Evolutionary conservation across 73 alveolate species (phyloP).

Genomic region (Blepharisma japonicum): DNA sequence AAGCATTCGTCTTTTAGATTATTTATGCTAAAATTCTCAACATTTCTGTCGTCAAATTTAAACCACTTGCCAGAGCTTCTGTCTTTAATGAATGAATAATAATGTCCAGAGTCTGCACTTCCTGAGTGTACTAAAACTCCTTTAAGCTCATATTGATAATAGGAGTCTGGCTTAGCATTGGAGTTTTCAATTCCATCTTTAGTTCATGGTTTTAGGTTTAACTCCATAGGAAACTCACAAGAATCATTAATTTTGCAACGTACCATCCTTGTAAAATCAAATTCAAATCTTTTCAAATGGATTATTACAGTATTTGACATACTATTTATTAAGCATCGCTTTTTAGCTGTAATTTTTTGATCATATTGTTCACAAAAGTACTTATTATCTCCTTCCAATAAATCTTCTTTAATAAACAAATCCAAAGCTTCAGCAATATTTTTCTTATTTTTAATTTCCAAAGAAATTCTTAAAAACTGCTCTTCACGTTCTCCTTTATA

Average conservation of each 20-base stretch:
- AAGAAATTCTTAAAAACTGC: conserved; percentile 79
- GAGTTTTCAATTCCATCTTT: conserved; percentile 84
- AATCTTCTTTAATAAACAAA: conserved; percentile 87
- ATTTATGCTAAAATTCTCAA: conserved; percentile 70
- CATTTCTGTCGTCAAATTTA: conserved; percentile 26
- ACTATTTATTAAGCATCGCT: conserved; percentile 81
- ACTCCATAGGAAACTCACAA: conserved; percentile 90
- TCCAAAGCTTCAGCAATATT: conserved; percentile 85
- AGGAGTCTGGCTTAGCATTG: conserved; percentile 61
- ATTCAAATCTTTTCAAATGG: conserved; percentile 92
- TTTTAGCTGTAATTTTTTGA: conserved; percentile 83
- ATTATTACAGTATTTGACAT: conserved; percentile 87
- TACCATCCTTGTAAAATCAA: conserved; percentile 86
- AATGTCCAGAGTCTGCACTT: conserved; percentile 43
- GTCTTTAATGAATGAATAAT: conserved; percentile 29
- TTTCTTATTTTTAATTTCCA: conserved; percentile 90
- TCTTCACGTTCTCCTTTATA: conserved; percentile 86
- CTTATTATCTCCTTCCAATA: conserved; percentile 94
- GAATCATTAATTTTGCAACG: conserved; percentile 92
- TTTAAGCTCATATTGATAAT: conserved; percentile 63
- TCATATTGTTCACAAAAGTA: conserved; percentile 91
- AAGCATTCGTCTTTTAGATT: conserved; percentile 94
- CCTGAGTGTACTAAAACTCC: conserved; percentile 68
- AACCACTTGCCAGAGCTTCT: conserved; percentile 31
- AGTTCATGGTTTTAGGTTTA: conserved; percentile 91